Base-by-base conservation (phyloP, 192 early-diverging fungal species). In the Oehlia diaphana region DNA sequence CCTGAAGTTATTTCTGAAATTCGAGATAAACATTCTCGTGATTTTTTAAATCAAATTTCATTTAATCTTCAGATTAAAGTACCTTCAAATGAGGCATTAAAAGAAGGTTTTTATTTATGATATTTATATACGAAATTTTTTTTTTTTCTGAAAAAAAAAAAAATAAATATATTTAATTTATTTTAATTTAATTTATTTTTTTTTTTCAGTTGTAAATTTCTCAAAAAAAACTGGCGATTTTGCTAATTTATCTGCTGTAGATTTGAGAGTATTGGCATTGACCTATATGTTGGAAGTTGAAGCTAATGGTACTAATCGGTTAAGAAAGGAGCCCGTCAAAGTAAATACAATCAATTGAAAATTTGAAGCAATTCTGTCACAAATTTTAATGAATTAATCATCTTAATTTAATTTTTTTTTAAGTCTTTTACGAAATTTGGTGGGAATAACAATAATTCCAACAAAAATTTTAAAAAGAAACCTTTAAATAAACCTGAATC, bases 201-300 rank as follows among this genome's bases (percentile, higher is more conserved):
- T 69, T 12, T 62, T 68, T 16, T 79, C 89, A 81, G 96, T 98
- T 19, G 85, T 93, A 33, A 90, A 88, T 9, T 98, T 98, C 86
- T 88, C 97, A 62, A 94, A 93, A 78, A 92, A 92, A 81, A 97
- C 97, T 6, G 97, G 97, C 64, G 97, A 99, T 85, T 97, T 91
- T 82, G 82, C 93, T 28, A 86, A 87, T 35, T 86, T 99, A 21
- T 93, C 93, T 19, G 77, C 87, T 31, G 91, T 93, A 16, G 97
- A 99, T 92, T 81, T 98, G 70, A 94, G 92, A 81, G 91, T 98
- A 13, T 84, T 99, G 33, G 97, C 97, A 7, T 83, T 99, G 79
- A 92, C 94, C 0, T 95, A 92, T 72, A 95, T 94, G 89, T 81
- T 99, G 28, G 96, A 96, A 77, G 89, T 92, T 77, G 91, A 95